Evolutionary conservation across 2,329 filamentous ascomycete genomes (phyloP).

Genomic region (Didymella keratinophila): DNA sequence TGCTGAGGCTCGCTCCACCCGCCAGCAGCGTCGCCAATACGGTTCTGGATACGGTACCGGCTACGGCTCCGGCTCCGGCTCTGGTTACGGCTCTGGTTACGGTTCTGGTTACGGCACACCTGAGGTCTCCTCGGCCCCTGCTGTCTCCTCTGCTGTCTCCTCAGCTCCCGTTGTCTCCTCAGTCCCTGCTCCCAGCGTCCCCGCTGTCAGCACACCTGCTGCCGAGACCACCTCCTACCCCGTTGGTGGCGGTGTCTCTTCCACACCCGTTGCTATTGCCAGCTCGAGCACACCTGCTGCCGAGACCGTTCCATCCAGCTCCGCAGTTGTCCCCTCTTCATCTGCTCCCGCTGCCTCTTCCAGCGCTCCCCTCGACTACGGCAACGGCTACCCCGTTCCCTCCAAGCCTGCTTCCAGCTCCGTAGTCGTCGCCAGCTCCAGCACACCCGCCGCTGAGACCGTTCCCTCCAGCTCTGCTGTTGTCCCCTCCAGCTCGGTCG

Average conservation of each 20-base stretch:
- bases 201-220: conserved; percentile 19
- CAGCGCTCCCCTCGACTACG: conserved; percentile 16
- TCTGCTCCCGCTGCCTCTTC: conserved; percentile 20
- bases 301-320: neutral
- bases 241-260: conserved; percentile 3
- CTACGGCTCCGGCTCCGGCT: conserved; percentile 19
- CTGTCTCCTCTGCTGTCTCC: conserved; percentile 14
- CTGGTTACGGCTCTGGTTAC: too few relatives aligned
- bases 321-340: conserved; percentile 6
- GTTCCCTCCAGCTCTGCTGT: neutral
- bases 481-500: conserved; percentile 5
- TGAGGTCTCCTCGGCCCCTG: conserved; percentile 18
- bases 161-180: conserved; percentile 11
- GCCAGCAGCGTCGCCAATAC: conserved; percentile 41
- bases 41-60: conserved; percentile 23
- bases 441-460: conserved; percentile 12
- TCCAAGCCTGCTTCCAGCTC: conserved; percentile 18
- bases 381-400: conserved; percentile 19
- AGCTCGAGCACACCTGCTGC: conserved; percentile 21
- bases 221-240: conserved; percentile 19
- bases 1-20: conserved; percentile 38
- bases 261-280: conserved; percentile 11
- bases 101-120: conserved; percentile 19
- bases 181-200: conserved; percentile 10
- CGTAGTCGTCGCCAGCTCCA: conserved; percentile 6